Evolutionary conservation across 768 basidiomycete genomes (phyloP).

Genomic region (Lepiota brunneoincarnata): DNA sequence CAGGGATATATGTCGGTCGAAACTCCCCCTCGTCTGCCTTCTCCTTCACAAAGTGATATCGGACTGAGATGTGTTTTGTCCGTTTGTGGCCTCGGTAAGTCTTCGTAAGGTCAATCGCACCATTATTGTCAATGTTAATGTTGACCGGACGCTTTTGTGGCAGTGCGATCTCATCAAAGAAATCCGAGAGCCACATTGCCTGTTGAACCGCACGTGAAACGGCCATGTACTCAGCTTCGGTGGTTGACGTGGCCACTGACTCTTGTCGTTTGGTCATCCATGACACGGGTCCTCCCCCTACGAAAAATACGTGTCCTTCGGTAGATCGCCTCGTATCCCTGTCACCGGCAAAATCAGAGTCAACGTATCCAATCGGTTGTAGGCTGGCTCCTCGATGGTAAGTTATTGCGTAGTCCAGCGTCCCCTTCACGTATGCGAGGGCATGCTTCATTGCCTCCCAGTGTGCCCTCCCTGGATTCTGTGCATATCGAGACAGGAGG

Average conservation of each 20-base stretch:
- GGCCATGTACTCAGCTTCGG: no score
- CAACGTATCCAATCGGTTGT: slow-evolving; percentile 15
- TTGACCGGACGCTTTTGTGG: slow-evolving; percentile 4
- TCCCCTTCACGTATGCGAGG: slow-evolving; percentile 15
- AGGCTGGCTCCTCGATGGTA: slow-evolving; percentile 8
- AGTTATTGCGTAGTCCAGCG: not conserved
- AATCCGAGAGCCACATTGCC: slow-evolving; percentile 21
- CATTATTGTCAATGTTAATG: slow-evolving; percentile 24
- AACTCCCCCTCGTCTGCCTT: no score
- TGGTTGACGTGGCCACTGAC: no score
- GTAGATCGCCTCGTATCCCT: no score
- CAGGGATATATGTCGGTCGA: no score
- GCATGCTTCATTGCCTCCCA: slow-evolving; percentile 10
- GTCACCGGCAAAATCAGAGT: slow-evolving; percentile 21
- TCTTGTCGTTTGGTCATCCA: no score
- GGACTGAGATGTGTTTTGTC: slow-evolving; percentile 24
- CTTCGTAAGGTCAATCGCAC: slow-evolving; percentile 22
- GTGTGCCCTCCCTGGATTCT: no score
- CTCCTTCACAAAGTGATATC: no score
- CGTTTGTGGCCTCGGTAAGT: slow-evolving; percentile 23
- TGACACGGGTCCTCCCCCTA: no score
- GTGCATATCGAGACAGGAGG: no score
- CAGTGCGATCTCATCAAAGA: slow-evolving; percentile 19
- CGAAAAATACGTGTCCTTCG: no score
- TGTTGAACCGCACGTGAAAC: slow-evolving; percentile 20